Conservation (phyloP, 2,329 filamentous ascomycete species). For the Metarhizium brunneum region DNA sequence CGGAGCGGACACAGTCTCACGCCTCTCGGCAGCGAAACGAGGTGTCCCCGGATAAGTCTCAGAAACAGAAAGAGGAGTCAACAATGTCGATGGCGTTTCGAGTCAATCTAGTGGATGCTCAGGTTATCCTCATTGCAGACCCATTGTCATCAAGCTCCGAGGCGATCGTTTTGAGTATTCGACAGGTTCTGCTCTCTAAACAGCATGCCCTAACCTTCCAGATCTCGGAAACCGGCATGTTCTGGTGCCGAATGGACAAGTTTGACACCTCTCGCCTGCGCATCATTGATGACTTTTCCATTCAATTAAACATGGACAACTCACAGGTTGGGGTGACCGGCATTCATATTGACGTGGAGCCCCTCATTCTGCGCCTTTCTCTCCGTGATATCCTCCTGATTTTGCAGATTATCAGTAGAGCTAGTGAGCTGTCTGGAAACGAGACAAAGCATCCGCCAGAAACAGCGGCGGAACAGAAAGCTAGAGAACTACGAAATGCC, state of each 20-base stretch:
- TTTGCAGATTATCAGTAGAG: slow-evolving; percentile 84
- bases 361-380: slow-evolving; percentile 81
- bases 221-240: slow-evolving; percentile 93
- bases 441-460: slow-evolving; percentile 36
- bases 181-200: slow-evolving; percentile 85
- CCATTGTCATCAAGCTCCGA: slow-evolving; percentile 84
- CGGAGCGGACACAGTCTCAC: slow-evolving; percentile 20
- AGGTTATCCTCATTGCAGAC: slow-evolving; percentile 93
- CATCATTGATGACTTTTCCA: slow-evolving; percentile 92
- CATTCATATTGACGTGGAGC: slow-evolving; percentile 82
- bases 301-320: slow-evolving; percentile 78
- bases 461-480: slow-evolving; percentile 41
- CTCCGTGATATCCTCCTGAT: slow-evolving; percentile 90
- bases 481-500: slow-evolving; percentile 40
- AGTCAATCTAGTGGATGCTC: slow-evolving; percentile 90
- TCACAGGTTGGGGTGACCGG: slow-evolving; percentile 56
- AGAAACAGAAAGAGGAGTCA: slow-evolving; percentile 11
- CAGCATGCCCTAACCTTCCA: slow-evolving; percentile 93
- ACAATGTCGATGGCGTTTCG: slow-evolving; percentile 75
- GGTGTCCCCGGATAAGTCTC: background rate
- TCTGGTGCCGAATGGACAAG: slow-evolving; percentile 94
- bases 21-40: slow-evolving; percentile 16
- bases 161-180: slow-evolving; percentile 88
- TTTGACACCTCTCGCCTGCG: slow-evolving; percentile 85
- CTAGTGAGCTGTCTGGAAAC: slow-evolving; percentile 72